Base-by-base conservation (phyloP, 345 rosid species). In the Camelina neglecta region DNA sequence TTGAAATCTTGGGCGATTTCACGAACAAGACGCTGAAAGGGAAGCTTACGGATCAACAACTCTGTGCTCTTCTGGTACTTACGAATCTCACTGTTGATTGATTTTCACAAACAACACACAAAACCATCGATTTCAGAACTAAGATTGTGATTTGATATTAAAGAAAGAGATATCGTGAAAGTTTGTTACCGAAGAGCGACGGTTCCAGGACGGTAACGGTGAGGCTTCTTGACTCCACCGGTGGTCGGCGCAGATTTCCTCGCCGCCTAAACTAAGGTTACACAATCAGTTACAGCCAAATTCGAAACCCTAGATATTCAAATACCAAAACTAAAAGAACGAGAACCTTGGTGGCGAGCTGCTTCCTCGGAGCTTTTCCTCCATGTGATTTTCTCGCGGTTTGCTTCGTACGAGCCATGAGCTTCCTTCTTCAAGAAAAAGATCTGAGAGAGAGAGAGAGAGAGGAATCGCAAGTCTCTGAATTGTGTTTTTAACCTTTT, bases 191-290 rank as follows among this genome's bases (percentile, higher is more conserved):
- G 86, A 2, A 89, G 90, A 48, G 94, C 93, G 26, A 89, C 93
- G 15, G 93, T 89, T 70, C 91, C 91, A 0, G 92, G 90, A 26
- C 89, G 86, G 80, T 83, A 87, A 23, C 92, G 88, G 72, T 87
- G 92, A 62, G 92, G 94, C 78, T 86, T 89, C 89, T 87, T 87
- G 44, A 87, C 92, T 36, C 95, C 92, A 4, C 89, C 92, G 8
- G 85, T 85, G 6, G 88, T 84, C 0, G 95, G 89, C 0, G 88
- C 90, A 11, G 92, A 90, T 72, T 90, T 90, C 77, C 90, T 84
- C n/a, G 90, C 92, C 10, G 90, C 90, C 92, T 90, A 26, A 53
- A 26, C 2, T 24, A 24, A 2, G 26, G 26, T 24, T 24, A 62
- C 11, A 39, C 9, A 70, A 39, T 44, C 39, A 54, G 13, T 21